phyloP scores from a whole-genome alignment of 2,329 filamentous ascomycete genomes.

The Graphiopsis chlorocephala region DNA sequence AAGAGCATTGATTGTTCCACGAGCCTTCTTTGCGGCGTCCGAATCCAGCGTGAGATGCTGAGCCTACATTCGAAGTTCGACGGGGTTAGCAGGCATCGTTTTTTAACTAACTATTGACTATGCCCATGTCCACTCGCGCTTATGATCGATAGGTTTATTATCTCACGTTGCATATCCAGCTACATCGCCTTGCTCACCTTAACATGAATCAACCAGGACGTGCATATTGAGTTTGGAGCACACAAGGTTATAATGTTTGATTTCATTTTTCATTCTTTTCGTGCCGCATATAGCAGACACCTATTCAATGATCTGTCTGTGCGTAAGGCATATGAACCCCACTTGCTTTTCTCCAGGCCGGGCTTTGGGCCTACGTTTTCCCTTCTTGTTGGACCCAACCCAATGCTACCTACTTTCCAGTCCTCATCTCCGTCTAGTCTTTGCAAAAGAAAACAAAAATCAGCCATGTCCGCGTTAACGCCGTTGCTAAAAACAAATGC shows the following conservation, averaged over 20 bases:
- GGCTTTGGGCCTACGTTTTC: background rate
- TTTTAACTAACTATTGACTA: background rate
- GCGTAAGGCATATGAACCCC: background rate
- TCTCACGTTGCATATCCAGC: background rate
- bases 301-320: background rate
- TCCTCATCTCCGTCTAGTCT: background rate
- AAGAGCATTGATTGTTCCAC: background rate
- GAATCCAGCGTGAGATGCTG: background rate
- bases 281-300: background rate
- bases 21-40: background rate
- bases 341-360: background rate
- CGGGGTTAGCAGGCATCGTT: background rate
- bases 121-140: background rate
- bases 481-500: constrained; percentile 40
- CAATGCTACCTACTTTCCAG: background rate
- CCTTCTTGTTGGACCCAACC: background rate
- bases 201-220: background rate
- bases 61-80: background rate
- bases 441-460: background rate
- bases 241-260: background rate
- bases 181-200: background rate
- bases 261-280: background rate
- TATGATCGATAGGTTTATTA: background rate
- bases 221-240: background rate
- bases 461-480: constrained; percentile 29